phyloP scores from a whole-genome alignment of 768 basidiomycete genomes.

The Phanerodontia chrysosporium region DNA sequence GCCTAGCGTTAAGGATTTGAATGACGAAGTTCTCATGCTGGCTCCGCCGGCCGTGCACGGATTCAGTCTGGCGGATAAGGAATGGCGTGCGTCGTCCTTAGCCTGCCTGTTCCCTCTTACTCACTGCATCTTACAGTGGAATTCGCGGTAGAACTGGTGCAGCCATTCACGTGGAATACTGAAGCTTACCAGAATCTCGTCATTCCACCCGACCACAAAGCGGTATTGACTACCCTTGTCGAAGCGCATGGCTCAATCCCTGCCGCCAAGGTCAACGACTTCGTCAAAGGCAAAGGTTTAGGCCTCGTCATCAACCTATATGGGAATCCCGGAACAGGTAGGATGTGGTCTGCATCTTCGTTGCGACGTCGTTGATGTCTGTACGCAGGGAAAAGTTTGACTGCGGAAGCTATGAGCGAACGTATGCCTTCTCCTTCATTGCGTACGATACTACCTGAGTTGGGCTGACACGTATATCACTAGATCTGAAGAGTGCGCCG shows the following conservation, averaged over 20 bases:
- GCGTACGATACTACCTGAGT: background rate
- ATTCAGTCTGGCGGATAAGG: conserved; percentile 57
- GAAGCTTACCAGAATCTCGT: conserved; percentile 31
- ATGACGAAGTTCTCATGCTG: conserved; percentile 51
- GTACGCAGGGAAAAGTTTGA: conserved; percentile 26
- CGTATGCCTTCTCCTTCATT: conserved; percentile 26
- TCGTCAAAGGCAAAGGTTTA: conserved; percentile 31
- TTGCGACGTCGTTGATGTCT: background rate
- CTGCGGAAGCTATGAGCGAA: conserved; percentile 33
- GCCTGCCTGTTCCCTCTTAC: background rate
- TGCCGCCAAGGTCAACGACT: conserved; percentile 27
- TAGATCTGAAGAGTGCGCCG: conserved; percentile 20
- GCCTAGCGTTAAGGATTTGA: conserved; percentile 29
- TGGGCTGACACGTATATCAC: background rate
- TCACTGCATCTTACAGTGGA: conserved; percentile 39
- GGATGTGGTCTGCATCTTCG: background rate
- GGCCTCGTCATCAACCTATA: conserved; percentile 32
- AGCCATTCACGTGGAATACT: conserved; percentile 38
- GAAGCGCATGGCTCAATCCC: conserved; percentile 22
- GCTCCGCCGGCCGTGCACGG: conserved; percentile 55
- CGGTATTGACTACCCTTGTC: conserved; percentile 25
- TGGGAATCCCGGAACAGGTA: conserved; percentile 29
- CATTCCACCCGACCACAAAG: conserved; percentile 26
- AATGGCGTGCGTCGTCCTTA: conserved; percentile 44
- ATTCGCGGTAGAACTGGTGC: conserved; percentile 52